Base-by-base conservation (phyloP, 2,329 filamentous ascomycete genomes). In the Cordyceps fumosorosea region DNA sequence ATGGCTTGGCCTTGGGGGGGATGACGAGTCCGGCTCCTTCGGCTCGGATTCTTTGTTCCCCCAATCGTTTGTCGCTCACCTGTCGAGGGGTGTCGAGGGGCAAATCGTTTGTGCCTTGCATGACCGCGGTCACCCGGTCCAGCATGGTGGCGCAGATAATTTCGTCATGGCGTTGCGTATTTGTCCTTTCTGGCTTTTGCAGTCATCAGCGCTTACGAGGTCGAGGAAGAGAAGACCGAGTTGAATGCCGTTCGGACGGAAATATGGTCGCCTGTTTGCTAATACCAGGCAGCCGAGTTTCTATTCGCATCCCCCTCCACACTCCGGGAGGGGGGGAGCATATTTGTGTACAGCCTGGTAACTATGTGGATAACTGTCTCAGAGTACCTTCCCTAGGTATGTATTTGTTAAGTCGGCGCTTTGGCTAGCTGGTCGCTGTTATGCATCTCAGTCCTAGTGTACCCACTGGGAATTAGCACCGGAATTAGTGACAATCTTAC, bases 81-180 rank as follows among this genome's bases (percentile, higher is more conserved):
- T 59, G 56, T 44, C 56, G 6, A n/a, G n/a, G n/a, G n/a, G n/a
- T n/a, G n/a, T n/a, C 7, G 14, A 37, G 20, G 11, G 22, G 20
- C 52, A 42, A 20, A 24, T 5, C 34, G 40, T 16, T 29, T 16
- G 56, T 59, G 34, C 56, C 56, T 59, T 59, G 56, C 56, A 59
- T 59, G 45, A 59, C 16, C 42, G 45, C 24, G 56, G 56, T 44
- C 53, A 56, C n/a, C 18, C 14, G 16, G 40, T 44, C 40, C 40
- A 44, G 16, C 6, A n/a, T 12, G 6, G 40, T 44, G 54, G 53
- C 53, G 53, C 53, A 44, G 53, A 44, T 18, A 44, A 2, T 42
- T 44, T 44, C 40, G 40, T 44, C 40, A 44, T 44, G 40, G 40
- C n/a, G 16, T 44, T 44, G 40, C 40, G 40, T 44, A n/a, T 44